Evolutionary conservation across 228 moss, liverwort and hornwort genomes (phyloP).

Genomic region (Sphagnum fallax): DNA sequence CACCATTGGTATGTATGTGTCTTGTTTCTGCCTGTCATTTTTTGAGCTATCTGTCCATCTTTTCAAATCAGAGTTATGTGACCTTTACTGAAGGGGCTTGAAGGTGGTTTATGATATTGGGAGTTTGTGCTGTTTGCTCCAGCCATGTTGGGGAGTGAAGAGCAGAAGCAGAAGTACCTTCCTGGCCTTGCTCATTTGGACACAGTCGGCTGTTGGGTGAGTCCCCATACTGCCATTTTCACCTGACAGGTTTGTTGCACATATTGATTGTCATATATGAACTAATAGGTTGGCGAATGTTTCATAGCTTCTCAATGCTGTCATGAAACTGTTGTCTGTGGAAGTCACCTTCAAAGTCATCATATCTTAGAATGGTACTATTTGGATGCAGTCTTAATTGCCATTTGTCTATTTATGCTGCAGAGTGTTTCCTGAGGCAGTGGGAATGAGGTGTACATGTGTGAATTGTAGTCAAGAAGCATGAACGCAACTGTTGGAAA

Average conservation of each 20-base stretch:
- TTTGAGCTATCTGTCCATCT: no score
- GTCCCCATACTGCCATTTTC: neutral
- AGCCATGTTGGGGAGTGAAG: slow-evolving; percentile 83
- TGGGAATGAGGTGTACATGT: no score
- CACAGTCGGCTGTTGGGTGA: slow-evolving; percentile 85
- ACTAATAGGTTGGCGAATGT: neutral
- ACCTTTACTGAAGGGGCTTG: no score
- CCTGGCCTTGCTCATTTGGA: slow-evolving; percentile 81
- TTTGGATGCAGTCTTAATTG: no score
- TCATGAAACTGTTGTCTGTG: neutral
- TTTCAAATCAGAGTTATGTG: no score
- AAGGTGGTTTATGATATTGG: no score
- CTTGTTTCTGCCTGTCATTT: neutral
- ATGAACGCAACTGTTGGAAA: no score
- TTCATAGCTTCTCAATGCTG: neutral
- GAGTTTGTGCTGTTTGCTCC: neutral
- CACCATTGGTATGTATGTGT: slow-evolving; percentile 49
- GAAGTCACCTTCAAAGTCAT: neutral
- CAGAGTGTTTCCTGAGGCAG: no score
- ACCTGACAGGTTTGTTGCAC: neutral
- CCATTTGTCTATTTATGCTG: no score
- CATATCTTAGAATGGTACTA: no score
- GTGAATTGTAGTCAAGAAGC: no score
- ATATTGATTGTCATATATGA: neutral
- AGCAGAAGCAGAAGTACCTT: slow-evolving; percentile 75